Evolutionary conservation across 257 asterid species (phyloP).

Genomic region (Ajuga chamaepitys): DNA sequence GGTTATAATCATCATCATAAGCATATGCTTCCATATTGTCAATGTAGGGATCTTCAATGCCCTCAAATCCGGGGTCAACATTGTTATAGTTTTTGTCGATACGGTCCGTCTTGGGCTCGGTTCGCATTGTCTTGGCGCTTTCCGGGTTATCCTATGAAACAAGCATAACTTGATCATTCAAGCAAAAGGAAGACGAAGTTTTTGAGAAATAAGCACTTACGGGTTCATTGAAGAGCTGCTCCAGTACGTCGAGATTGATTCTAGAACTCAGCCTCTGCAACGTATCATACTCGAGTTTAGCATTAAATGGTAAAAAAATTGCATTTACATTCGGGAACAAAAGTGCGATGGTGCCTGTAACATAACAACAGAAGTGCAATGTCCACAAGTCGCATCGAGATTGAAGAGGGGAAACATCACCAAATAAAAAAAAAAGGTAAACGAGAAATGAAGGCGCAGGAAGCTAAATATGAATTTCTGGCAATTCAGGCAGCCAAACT

Average conservation of each 20-base stretch:
- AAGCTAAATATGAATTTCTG: too few relatives aligned
- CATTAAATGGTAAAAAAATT: background rate
- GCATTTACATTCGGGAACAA: too few relatives aligned
- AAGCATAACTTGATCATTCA: too few relatives aligned
- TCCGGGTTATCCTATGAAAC: slow-evolving; percentile 15
- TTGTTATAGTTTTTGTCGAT: slow-evolving; percentile 9
- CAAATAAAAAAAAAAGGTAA: too few relatives aligned
- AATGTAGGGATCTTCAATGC: slow-evolving; percentile 6
- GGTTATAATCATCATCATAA: slow-evolving; percentile 14
- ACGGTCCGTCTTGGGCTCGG: background rate
- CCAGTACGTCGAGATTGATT: slow-evolving; percentile 45
- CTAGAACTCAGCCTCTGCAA: slow-evolving; percentile 54
- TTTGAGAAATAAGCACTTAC: slow-evolving; percentile 33
- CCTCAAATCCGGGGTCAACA: slow-evolving; percentile 21
- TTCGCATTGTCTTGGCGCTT: slow-evolving; percentile 28
- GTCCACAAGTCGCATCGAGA: too few relatives aligned
- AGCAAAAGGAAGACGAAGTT: background rate
- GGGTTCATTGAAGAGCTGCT: slow-evolving; percentile 41
- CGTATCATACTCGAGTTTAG: slow-evolving; percentile 4
- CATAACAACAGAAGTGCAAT: too few relatives aligned
- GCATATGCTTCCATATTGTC: slow-evolving; percentile 25
- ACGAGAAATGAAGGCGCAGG: too few relatives aligned
- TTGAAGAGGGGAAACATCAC: too few relatives aligned
- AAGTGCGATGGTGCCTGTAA: too few relatives aligned
- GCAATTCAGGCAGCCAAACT: too few relatives aligned